These are phyloP conservation scores for Kurtzmaniella cleridarum DNA, from an alignment of 805 yeast species.

Conservation along the genomic window DNA sequence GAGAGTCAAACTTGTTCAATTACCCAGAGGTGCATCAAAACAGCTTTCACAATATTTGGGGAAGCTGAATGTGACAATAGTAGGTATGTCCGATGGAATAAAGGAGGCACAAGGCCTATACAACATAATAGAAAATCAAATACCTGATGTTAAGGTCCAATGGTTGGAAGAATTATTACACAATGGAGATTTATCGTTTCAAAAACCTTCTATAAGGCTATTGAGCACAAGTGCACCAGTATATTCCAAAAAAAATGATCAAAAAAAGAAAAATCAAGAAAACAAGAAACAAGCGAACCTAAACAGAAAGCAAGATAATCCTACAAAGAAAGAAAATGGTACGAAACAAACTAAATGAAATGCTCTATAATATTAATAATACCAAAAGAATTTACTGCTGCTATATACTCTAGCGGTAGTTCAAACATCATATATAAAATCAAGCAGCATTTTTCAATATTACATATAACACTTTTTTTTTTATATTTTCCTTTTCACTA, in stretches of 20 bases:
- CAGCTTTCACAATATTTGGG: slow-evolving; percentile 26
- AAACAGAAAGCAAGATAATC: not conserved
- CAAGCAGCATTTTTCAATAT: not conserved
- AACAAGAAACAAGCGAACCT: not conserved
- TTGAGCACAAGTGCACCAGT: slow-evolving; percentile 45
- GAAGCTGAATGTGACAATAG: slow-evolving; percentile 21
- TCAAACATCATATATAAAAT: too few species aligned
- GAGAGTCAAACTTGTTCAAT: slow-evolving; percentile 52
- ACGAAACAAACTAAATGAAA: not conserved
- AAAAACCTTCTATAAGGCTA: slow-evolving; percentile 36
- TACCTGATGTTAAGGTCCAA: slow-evolving; percentile 37
- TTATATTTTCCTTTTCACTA: too few species aligned
- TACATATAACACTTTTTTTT: not conserved
- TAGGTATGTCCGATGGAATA: slow-evolving; percentile 28
- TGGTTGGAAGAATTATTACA: slow-evolving; percentile 37
- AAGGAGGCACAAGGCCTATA: slow-evolving; percentile 24
- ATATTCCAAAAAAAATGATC: slow-evolving; percentile 15
- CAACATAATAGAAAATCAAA: slow-evolving; percentile 20
- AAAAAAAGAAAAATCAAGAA: slow-evolving; percentile 12
- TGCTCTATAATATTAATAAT: too few species aligned
- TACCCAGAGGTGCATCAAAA: slow-evolving; percentile 44
- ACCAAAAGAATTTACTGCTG: too few species aligned
- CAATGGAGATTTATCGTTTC: slow-evolving; percentile 11
- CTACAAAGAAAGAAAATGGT: not conserved
- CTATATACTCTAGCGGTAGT: too few species aligned